Evolutionary conservation across 1,284 basidiomycete genomes (phyloP), one percentile per base, ranked within the genome.

Genomic region (Trichosporon sp.): DNA sequence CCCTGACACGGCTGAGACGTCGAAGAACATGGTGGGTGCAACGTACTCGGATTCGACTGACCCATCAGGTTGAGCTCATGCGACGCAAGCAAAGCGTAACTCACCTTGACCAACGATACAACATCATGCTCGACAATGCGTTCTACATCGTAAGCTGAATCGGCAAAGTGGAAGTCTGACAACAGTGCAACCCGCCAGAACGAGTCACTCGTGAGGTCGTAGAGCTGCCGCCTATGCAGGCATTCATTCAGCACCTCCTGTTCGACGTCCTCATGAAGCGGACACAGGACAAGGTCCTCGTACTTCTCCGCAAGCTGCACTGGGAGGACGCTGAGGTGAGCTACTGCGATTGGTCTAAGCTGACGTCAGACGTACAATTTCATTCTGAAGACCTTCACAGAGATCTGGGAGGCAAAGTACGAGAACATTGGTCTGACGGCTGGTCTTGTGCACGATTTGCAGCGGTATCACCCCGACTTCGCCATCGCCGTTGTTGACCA

Each of bases 351-450:
- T 64, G n/a, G 56, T 19, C 36, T 56, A 13, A 40, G 11, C 44
- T 11, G 40, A 69, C 58, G 83, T 86, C 34, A 78, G 74, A 64
- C 71, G 0, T 74, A 74, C 58, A 68, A 78, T 56, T 78, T 80
- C 69, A 72, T 86, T 11, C 76, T 90, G 79, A 90, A 90, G 72
- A 86, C 90, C 27, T 98, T 99, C 81, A 93, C 91, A 4, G 95
- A 95, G 72, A 89, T 95, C 1, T 97, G 95, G 94, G 95, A 96
- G 76, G 86, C 97, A 81, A 95, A 93, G 73, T 98, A 89, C 75
- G 85, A 89, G 65, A 94, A 91, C 76, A 87, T 99, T 69, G 87
- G 89, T 63, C 84, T 97, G n/a, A 84, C 98, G 36, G 95, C 96
- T 2, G 94, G 95, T 84, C 82, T 99, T 62, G 88, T 94, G 2